Base-by-base conservation (phyloP, 352 stramenopile genomes). In the Phytophthora niederhauseri region DNA sequence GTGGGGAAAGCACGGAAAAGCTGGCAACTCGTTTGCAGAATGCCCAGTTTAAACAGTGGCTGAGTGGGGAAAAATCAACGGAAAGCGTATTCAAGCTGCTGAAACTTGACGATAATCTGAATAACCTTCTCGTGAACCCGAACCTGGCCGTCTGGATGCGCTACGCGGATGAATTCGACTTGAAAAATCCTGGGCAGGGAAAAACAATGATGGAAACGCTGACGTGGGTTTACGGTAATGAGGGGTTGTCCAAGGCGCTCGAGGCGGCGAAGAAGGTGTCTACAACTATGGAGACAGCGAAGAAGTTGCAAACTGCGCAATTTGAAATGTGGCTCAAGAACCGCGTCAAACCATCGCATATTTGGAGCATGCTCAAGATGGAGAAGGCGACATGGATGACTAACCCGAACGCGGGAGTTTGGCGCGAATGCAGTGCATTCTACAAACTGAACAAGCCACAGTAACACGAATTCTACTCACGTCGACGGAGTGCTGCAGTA, bases 311-410 rank as follows among this genome's bases (percentile, higher is more conserved):
- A 14, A 22, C 30, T 12, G 61, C 38, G 7, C 36, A 50, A 12
- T 67, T 67, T 5, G 49, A 31, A 4, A 46, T 49, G 20, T 67
- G 61, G 61, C n/a, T 61, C 0, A 30, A 6, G n/a, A 41, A 61
- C 14, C 50, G 61, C 4, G 28, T 20, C 2, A 60, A 67, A 11
- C 51, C 24, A 4, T 1, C 17, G 3, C 26, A 56, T 11, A 61
- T 67, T 26, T 67, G 36, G 38, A 67, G 55, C 24, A 61, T 61
- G 24, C 51, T 67, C 4, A 34, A 38, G 9, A 54, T 67, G 51
- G 30, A 67, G 1, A 56, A 67, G 20, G 11, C 11, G 3, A 67
- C 51, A 0, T 55, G 50, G 61, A 56, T n/a, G n/a, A n/a, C 6
- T 3, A 55, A 55, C 41, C 51, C 38, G 0, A 26, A 56, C 7